Conservation (phyloP, 2,329 filamentous ascomycete genomes). For the Fusarium sp. region DNA sequence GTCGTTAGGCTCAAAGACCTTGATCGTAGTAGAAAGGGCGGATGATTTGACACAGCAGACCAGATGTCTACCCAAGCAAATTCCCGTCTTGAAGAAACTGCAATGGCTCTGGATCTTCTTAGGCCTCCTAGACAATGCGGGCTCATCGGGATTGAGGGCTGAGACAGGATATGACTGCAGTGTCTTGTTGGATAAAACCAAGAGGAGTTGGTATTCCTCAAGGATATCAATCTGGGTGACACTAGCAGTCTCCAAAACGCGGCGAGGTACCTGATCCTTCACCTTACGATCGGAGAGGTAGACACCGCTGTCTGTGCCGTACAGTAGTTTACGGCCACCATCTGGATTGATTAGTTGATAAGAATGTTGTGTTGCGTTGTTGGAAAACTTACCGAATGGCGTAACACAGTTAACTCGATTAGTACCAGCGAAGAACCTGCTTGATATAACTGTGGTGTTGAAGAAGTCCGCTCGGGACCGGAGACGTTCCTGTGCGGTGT, state of each 20-base stretch:
- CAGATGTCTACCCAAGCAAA: slow-evolving; percentile 91
- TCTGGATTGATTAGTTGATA: slow-evolving; percentile 63
- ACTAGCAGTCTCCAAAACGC: slow-evolving; percentile 84
- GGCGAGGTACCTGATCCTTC: slow-evolving; percentile 82
- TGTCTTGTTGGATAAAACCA: slow-evolving; percentile 94
- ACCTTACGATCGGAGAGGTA: slow-evolving; percentile 92
- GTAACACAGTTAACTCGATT: slow-evolving; percentile 96
- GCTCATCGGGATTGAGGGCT: slow-evolving; percentile 86
- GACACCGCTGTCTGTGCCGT: slow-evolving; percentile 93
- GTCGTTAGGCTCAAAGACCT: slow-evolving; percentile 98
- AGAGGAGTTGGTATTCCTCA: slow-evolving; percentile 91
- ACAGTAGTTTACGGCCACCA: slow-evolving; percentile 92
- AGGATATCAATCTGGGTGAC: slow-evolving; percentile 97
- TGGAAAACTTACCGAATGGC: slow-evolving; percentile 76
- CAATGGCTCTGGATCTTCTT: slow-evolving; percentile 98
- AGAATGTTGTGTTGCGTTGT: slow-evolving; percentile 21
- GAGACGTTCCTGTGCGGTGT: slow-evolving; percentile 87
- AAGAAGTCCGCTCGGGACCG: slow-evolving; percentile 92
- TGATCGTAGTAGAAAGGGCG: slow-evolving; percentile 93
- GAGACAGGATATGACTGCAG: slow-evolving; percentile 89
- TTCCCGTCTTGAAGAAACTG: slow-evolving; percentile 98
- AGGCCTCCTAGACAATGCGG: slow-evolving; percentile 81
- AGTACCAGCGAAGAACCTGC: slow-evolving; percentile 68
- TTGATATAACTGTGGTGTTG: slow-evolving; percentile 73
- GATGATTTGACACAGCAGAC: slow-evolving; percentile 97